These are phyloP conservation scores for Luvunga scandens DNA, from an alignment of 345 rosid genomes.

Conservation along the genomic window DNA sequence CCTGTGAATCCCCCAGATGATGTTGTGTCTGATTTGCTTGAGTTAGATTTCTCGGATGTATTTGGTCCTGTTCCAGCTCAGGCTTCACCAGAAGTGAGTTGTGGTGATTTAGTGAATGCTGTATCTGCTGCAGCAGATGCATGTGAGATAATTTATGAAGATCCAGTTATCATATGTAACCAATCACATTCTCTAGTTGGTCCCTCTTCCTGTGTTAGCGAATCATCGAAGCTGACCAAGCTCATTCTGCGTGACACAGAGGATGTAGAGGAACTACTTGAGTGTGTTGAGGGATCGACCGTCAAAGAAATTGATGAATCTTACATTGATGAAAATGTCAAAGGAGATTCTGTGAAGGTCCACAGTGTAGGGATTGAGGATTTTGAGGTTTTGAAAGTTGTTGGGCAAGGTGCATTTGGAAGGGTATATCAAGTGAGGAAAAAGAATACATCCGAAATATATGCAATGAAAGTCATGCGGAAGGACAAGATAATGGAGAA, in stretches of 20 bases:
- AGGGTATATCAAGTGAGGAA: slow-evolving; percentile 92
- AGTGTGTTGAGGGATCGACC: slow-evolving; percentile 28
- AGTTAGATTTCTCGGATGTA: slow-evolving; percentile 72
- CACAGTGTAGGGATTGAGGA: slow-evolving; percentile 64
- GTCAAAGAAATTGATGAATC: slow-evolving; percentile 37
- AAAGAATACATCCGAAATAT: slow-evolving; percentile 75
- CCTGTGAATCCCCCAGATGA: slow-evolving; percentile 40
- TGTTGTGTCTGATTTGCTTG: slow-evolving; percentile 42
- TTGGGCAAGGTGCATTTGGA: slow-evolving; percentile 96
- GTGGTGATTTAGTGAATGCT: slow-evolving; percentile 27
- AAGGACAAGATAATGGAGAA: slow-evolving; percentile 93
- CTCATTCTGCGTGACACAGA: slow-evolving; percentile 48
- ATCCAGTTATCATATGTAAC: slow-evolving; percentile 65
- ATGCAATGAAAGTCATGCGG: slow-evolving; percentile 98
- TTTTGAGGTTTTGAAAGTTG: slow-evolving; percentile 84
- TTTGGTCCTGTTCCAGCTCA: slow-evolving; percentile 64
- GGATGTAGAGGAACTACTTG: slow-evolving; percentile 49
- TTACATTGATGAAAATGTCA: slow-evolving; percentile 24
- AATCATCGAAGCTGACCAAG: slow-evolving; percentile 62
- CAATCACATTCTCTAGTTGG: slow-evolving; percentile 93
- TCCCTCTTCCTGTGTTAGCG: slow-evolving; percentile 63
- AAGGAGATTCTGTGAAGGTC: slow-evolving; percentile 24
- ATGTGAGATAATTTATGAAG: slow-evolving; percentile 50
- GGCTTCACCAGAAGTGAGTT: slow-evolving; percentile 25
- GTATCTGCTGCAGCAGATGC: slow-evolving; percentile 30